Evolutionary conservation across 352 stramenopile genomes (phyloP), one percentile per base, ranked within the genome.

Genomic region (Phytophthora pisi): DNA sequence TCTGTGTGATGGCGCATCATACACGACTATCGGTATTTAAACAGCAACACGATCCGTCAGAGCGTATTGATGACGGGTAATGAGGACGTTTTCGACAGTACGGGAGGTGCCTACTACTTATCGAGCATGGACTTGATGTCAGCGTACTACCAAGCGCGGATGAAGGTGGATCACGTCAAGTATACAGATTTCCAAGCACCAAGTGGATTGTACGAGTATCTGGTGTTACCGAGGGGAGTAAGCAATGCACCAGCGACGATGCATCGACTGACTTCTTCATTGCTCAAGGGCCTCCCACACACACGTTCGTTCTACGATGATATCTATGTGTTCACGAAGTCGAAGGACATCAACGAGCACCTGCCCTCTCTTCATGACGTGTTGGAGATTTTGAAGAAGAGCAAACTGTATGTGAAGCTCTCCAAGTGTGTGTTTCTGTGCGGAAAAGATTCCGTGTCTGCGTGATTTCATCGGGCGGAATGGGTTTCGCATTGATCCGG

Each of bases 81-180:
- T 6, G 36, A 43, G 36, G 36, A 43, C 9, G 38, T 45, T 18
- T 45, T 45, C 38, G 38, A 45, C 13, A 45, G 38, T 18, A 45
- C 18, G 38, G 13, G 11, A 45, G 38, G 38, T 45, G 38, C 60
- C 16, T 51, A 36, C 16, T 63, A 61, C 2, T 74, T 74, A 28
- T 67, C 60, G 5, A 45, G 38, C 11, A 20, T 20, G 20, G 20
- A 20, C 20, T 20, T 20, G 20, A 20, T 20, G 20, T 20, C 20
- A 20, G 20, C 20, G 20, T 20, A 20, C 20, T 20, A 20, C 20
- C 20, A 20, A 20, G 20, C 20, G 20, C 20, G 1, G 20, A 20
- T 20, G 20, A 20, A 20, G 20, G 20, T 20, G 20, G 20, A 20
- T 20, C 20, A 20, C 20, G 20, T 20, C 20, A 20, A 20, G 20